phyloP scores from a whole-genome alignment of 2,329 filamentous ascomycete species.

The Sarocladium oryzae region DNA sequence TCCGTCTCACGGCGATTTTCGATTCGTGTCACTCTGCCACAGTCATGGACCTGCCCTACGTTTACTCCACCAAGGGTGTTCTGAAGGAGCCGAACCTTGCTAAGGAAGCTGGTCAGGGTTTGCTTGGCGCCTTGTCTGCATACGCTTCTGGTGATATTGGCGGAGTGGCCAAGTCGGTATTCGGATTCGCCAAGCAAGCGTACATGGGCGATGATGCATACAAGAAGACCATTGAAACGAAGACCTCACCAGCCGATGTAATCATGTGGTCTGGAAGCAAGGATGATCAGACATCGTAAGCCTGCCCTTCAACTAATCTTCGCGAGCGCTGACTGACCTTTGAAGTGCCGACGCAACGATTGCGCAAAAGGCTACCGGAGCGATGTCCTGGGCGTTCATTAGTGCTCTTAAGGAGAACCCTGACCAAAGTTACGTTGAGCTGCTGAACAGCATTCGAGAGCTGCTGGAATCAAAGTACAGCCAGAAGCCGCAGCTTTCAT shows the following conservation, averaged over 20 bases:
- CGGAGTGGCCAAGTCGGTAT: constrained; percentile 72
- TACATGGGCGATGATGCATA: constrained; percentile 72
- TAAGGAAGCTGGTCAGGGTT: constrained; percentile 69
- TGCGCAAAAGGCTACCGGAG: constrained; percentile 80
- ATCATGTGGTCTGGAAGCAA: constrained; percentile 98
- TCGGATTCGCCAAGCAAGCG: constrained; percentile 82
- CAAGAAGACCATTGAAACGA: constrained; percentile 76
- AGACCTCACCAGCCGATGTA: constrained; percentile 91
- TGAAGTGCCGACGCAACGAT: constrained; percentile 83
- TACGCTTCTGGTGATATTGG: constrained; percentile 81
- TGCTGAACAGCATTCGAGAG: constrained; percentile 92
- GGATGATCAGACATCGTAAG: constrained; percentile 80
- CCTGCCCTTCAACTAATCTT: constrained; percentile 13
- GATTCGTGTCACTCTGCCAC: constrained; percentile 77
- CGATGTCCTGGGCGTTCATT: constrained; percentile 98
- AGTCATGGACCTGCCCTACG: constrained; percentile 69
- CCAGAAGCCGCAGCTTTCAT: constrained; percentile 94
- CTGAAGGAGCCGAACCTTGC: constrained; percentile 77
- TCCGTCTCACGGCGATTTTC: constrained; percentile 77
- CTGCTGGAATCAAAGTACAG: constrained; percentile 79
- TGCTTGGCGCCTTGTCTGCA: constrained; percentile 65
- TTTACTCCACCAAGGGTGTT: constrained; percentile 73
- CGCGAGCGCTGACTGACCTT: constrained; percentile 15
- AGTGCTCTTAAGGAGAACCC: constrained; percentile 84
- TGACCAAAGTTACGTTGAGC: constrained; percentile 90